These are phyloP conservation scores for Taphrina sp. DNA, from an alignment of 1,139 yeast species.

Conservation along the genomic window DNA sequence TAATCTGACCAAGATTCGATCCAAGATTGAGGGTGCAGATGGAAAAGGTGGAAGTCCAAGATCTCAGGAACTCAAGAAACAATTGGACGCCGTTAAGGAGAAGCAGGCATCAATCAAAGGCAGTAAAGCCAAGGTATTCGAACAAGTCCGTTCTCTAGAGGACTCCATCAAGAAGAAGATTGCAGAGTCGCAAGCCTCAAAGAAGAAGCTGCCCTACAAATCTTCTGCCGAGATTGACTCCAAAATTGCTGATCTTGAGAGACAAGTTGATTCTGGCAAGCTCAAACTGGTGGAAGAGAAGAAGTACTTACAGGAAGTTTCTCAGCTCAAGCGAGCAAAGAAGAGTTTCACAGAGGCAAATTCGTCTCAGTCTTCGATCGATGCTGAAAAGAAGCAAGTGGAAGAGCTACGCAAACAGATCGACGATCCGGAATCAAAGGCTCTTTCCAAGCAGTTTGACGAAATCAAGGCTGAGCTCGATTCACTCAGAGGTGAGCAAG, in stretches of 20 bases:
- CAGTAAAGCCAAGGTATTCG: conserved; percentile 60
- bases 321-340: conserved; percentile 74
- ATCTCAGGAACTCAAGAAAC: conserved; percentile 29
- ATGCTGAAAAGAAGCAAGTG: conserved; percentile 73
- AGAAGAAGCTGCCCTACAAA: conserved; percentile 68
- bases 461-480: conserved; percentile 64
- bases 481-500: conserved; percentile 58
- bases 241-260: conserved; percentile 68
- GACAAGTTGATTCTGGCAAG: conserved; percentile 71
- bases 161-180: conserved; percentile 70
- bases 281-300: conserved; percentile 91
- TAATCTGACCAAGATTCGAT: conserved; percentile 46
- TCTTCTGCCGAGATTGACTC: conserved; percentile 74
- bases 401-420: conserved; percentile 70
- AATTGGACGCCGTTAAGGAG: conserved; percentile 50
- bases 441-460: conserved; percentile 55
- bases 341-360: conserved; percentile 76
- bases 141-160: conserved; percentile 72
- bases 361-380: conserved; percentile 74
- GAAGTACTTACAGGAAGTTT: conserved; percentile 78
- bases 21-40: conserved; percentile 29
- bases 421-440: conserved; percentile 62
- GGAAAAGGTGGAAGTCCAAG: conserved; percentile 26
- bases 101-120: conserved; percentile 41
- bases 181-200: conserved; percentile 67